phyloP scores from a whole-genome alignment of 495 filamentous ascomycete species.

The Hypoxylon rickii region DNA sequence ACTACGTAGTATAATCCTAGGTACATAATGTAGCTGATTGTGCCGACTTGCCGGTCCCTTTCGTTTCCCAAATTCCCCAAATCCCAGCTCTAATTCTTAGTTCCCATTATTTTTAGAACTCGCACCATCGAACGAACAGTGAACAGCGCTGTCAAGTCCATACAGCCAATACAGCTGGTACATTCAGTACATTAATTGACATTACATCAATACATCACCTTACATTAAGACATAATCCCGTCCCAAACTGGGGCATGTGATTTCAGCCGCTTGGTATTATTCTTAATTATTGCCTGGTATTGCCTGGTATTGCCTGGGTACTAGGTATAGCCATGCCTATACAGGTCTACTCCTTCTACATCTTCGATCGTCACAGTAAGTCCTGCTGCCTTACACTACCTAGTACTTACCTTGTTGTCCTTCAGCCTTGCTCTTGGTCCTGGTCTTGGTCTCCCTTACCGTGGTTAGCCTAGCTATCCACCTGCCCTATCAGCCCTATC shows the following conservation, averaged over 20 bases:
- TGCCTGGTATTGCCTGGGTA: too few species aligned
- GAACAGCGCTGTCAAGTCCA: too few species aligned
- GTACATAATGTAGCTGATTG: too few species aligned
- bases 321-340: slow-evolving; percentile 61
- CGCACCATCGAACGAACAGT: slow-evolving; percentile 1
- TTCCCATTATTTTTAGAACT: slow-evolving; percentile 31
- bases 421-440: background rate
- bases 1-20: too few species aligned
- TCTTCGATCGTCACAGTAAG: slow-evolving; percentile 97
- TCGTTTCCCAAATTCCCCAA: too few species aligned
- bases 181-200: background rate
- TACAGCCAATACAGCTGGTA: background rate
- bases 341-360: slow-evolving; percentile 97
- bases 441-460: too few species aligned
- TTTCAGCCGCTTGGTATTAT: slow-evolving; percentile 20
- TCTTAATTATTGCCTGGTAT: too few species aligned
- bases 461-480: background rate
- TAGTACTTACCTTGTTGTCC: background rate
- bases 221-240: background rate
- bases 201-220: background rate
- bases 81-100: background rate
- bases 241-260: slow-evolving; percentile 36
- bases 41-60: slow-evolving; percentile 31
- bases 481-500: slow-evolving; percentile 2
- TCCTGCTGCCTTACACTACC: too few species aligned